Base-by-base conservation (phyloP, 2,329 filamentous ascomycete species). In the Aspergillus puulaauensis region DNA sequence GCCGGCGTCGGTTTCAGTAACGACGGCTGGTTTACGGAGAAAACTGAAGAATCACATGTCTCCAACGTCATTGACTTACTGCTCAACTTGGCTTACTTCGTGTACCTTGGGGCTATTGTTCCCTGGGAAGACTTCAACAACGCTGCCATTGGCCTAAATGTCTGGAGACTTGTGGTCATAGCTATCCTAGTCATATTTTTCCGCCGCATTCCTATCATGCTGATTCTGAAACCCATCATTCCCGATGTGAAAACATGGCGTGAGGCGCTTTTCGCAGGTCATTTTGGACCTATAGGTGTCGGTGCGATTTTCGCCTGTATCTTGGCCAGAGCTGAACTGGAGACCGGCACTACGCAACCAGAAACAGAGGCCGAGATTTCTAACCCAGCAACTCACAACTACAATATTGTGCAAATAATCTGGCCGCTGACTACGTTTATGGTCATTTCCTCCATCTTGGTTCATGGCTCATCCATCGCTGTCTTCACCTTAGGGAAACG, bases 1-100 rank as follows among this genome's bases (percentile, higher is more conserved):
- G 91, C 90, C 55, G 95, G 95, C 57, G 95, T 99, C n/a, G 95
- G 95, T 54, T 99, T 99, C 80, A 97, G 93, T 66, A 99, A 99
- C 74, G 95, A 99, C 71, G 95, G 95, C 64, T 99, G 95, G 95
- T 99, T 99, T 69, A 90, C 90, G 15, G 90, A 97, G 70, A 97
- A 97, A 81, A 99, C 95, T 0, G 95, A 99, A 72, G 95, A 99
- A 75, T 93, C 95, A 0, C 95, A 98, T 73, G 95, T 99, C 9
- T 98, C 93, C 74, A 98, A 99, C 85, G 95, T 99, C 72, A 99
- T 99, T 70, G 95, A 99, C 80, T 77, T 99, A 73, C 80, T 99
- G 60, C 87, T 99, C 79, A 99, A 99, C 76, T 84, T 99, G 86
- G 85, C 93, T 3, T 99, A 98, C 76, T 99, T 99, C 74, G 95